These are phyloP conservation scores for Ustilago esculenta DNA, from an alignment of 1,284 basidiomycete genomes.

Conservation along the genomic window DNA sequence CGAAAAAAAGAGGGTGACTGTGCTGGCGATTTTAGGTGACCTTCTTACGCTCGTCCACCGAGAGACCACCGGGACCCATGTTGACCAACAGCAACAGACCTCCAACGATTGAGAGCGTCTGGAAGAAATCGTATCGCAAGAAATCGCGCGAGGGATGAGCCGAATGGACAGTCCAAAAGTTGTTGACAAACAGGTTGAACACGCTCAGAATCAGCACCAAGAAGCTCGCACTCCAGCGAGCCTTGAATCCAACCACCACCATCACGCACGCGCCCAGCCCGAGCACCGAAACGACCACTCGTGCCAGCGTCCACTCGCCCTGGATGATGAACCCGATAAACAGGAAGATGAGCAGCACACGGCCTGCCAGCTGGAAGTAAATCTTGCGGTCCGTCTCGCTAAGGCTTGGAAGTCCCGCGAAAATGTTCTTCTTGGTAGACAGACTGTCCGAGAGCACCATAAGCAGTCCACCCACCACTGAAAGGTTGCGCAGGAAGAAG, in stretches of 20 bases:
- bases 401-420: conserved; percentile 85
- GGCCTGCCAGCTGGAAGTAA: conserved; percentile 89
- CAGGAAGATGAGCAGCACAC: conserved; percentile 96
- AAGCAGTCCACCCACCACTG: conserved; percentile 88
- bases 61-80: conserved; percentile 96
- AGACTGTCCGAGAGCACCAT: conserved; percentile 99
- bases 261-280: conserved; percentile 81
- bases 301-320: conserved; percentile 85
- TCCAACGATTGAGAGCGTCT: conserved; percentile 85
- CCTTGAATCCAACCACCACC: conserved; percentile 99
- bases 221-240: conserved; percentile 98
- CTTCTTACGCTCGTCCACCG: conserved; percentile 99
- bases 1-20: too few species aligned
- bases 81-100: conserved; percentile 96
- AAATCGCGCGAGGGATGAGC: conserved; percentile 96
- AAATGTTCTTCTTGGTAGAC: conserved; percentile 78
- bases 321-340: conserved; percentile 98
- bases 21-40: conserved; percentile 65
- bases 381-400: conserved; percentile 97
- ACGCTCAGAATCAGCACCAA: conserved; percentile 88
- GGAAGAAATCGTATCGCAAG: conserved; percentile 73
- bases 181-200: conserved; percentile 93
- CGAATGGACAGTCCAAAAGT: conserved; percentile 94
- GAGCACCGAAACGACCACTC: conserved; percentile 82
- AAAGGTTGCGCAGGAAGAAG: conserved; percentile 97